Evolutionary conservation across 176 grass and related monocot genomes (phyloP).

Genomic region (Phoenix roebelenii): DNA sequence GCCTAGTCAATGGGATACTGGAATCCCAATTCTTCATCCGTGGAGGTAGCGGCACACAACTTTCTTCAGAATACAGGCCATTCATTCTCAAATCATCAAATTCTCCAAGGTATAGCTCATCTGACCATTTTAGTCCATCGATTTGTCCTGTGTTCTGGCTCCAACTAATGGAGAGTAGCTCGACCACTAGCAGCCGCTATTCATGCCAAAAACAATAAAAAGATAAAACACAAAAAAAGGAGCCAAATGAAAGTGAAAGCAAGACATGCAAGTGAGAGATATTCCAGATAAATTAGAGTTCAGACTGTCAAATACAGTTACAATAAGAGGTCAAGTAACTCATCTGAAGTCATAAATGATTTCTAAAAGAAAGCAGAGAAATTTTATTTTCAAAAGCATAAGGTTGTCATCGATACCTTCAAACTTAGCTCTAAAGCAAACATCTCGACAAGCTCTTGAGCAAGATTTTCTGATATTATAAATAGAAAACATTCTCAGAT

Average conservation of each 20-base stretch:
- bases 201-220: constrained; percentile 11
- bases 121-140: constrained; percentile 29
- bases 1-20: constrained; percentile 15
- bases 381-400: not conserved
- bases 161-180: constrained; percentile 36
- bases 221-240: not conserved
- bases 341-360: not conserved
- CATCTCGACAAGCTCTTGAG: constrained; percentile 64
- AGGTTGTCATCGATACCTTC: constrained; percentile 39
- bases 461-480: constrained; percentile 54
- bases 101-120: constrained; percentile 69
- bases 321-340: not conserved
- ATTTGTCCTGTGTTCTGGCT: constrained; percentile 28
- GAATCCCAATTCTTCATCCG: constrained; percentile 29
- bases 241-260: constrained; percentile 3
- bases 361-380: no score
- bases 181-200: constrained; percentile 58
- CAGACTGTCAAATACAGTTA: not conserved
- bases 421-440: constrained; percentile 60
- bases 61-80: constrained; percentile 44
- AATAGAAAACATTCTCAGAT: constrained; percentile 14
- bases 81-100: constrained; percentile 35
- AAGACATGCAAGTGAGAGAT: no score
- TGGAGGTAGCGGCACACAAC: constrained; percentile 9
- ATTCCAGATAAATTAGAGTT: no score